Conservation (phyloP, 192 early-diverging fungal genomes). For the Coemansia sp. region DNA sequence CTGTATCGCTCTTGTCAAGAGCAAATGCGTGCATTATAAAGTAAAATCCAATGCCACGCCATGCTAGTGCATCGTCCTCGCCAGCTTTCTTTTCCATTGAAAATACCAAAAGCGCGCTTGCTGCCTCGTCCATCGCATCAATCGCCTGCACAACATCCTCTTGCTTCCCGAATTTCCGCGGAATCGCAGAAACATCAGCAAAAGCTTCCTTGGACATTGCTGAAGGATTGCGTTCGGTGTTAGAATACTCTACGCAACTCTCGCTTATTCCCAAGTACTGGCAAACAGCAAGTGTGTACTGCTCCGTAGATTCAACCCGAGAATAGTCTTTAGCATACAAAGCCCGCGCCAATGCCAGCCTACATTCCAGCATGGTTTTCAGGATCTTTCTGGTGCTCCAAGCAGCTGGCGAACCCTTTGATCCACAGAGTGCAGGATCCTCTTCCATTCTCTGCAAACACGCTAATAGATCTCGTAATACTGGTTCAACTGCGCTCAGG, state of each 20-base stretch:
- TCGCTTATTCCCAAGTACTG: constrained; percentile 28
- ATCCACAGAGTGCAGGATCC: constrained; percentile 20
- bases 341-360: constrained; percentile 32
- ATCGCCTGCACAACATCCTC: constrained; percentile 45
- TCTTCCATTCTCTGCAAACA: constrained; percentile 32
- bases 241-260: background rate
- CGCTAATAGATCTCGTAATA: constrained; percentile 14
- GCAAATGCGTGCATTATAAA: constrained; percentile 31
- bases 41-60: constrained; percentile 15
- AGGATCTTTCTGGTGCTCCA: constrained; percentile 38
- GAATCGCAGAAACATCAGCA: constrained; percentile 11
- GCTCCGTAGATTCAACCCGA: background rate
- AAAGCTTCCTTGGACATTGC: constrained; percentile 1
- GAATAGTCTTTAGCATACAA: background rate
- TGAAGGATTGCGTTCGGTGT: background rate
- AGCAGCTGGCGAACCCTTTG: constrained; percentile 21
- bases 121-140: constrained; percentile 35
- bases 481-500: background rate
- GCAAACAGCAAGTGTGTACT: constrained; percentile 26
- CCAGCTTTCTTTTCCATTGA: background rate
- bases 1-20: constrained; percentile 1
- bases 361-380: constrained; percentile 47
- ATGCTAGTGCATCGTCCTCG: background rate
- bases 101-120: constrained; percentile 23
- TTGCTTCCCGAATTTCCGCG: constrained; percentile 39